Evolutionary conservation across 257 asterid species (phyloP).

Genomic region (Scutellaria barbata): DNA sequence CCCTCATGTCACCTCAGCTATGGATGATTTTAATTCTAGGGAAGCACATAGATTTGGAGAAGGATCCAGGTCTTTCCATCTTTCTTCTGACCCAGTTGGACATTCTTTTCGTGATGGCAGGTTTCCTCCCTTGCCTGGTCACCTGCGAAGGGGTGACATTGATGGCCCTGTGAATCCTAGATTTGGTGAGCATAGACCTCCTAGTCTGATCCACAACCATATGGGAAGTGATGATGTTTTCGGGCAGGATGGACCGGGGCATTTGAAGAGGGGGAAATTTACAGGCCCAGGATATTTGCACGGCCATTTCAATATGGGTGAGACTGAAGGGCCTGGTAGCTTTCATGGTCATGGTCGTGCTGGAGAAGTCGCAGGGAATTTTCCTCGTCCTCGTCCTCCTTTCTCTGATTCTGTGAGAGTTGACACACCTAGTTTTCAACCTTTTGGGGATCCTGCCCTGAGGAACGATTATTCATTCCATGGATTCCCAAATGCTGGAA

Average conservation of each 20-base stretch:
- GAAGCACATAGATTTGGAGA: slow-evolving; percentile 62
- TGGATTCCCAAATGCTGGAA: slow-evolving; percentile 54
- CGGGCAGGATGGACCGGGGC: slow-evolving; percentile 60
- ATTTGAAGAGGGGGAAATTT: slow-evolving; percentile 50
- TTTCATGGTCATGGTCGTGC: slow-evolving; percentile 54
- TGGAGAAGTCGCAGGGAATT: slow-evolving; percentile 56
- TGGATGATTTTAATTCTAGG: slow-evolving; percentile 60
- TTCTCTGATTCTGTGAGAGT: slow-evolving; percentile 54
- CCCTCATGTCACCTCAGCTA: slow-evolving; percentile 44
- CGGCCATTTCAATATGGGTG: slow-evolving; percentile 50
- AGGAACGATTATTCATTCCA: slow-evolving; percentile 60
- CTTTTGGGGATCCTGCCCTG: slow-evolving; percentile 64
- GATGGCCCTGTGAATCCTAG: slow-evolving; percentile 57
- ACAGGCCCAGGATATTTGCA: slow-evolving; percentile 55
- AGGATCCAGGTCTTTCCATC: slow-evolving; percentile 58
- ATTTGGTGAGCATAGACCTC: slow-evolving; percentile 58
- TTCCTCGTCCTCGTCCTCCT: slow-evolving; percentile 52
- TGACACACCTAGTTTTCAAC: slow-evolving; percentile 52
- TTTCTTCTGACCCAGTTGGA: slow-evolving; percentile 56
- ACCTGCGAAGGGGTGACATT: slow-evolving; percentile 53
- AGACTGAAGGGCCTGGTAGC: slow-evolving; percentile 56
- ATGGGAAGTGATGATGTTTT: slow-evolving; percentile 48
- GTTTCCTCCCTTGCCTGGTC: slow-evolving; percentile 58
- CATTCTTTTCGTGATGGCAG: slow-evolving; percentile 60
- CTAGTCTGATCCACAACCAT: slow-evolving; percentile 52